These are phyloP conservation scores for Apiotrichum sp. DNA, from an alignment of 1,284 basidiomycete genomes.

Conservation along the genomic window DNA sequence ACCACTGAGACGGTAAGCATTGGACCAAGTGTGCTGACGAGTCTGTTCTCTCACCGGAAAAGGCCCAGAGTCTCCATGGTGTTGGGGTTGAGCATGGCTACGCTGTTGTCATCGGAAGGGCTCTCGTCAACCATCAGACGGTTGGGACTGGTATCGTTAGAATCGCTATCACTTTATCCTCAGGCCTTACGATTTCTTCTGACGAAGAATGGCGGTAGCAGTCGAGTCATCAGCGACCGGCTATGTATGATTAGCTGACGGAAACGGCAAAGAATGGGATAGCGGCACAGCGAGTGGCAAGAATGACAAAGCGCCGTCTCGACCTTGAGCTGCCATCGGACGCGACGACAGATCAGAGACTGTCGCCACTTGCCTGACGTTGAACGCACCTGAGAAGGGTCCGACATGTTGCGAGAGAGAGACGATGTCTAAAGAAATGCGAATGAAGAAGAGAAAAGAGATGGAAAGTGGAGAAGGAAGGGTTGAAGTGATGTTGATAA, in stretches of 20 bases:
- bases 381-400: slow-evolving; percentile 18
- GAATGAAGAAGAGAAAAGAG: neutral
- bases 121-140: slow-evolving; percentile 91
- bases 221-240: slow-evolving; percentile 46
- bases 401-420: slow-evolving; percentile 12
- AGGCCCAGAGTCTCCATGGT: slow-evolving; percentile 94
- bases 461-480: neutral
- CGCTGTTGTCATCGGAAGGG: slow-evolving; percentile 76
- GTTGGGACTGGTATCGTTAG: slow-evolving; percentile 62
- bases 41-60: slow-evolving; percentile 76
- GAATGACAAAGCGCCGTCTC: no score
- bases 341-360: slow-evolving; percentile 10
- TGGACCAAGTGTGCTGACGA: slow-evolving; percentile 59
- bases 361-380: no score
- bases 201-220: slow-evolving; percentile 88
- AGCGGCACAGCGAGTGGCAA: no score
- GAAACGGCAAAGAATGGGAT: slow-evolving; percentile 37
- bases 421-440: neutral
- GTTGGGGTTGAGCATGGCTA: slow-evolving; percentile 87
- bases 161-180: slow-evolving; percentile 52
- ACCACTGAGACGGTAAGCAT: slow-evolving; percentile 19
- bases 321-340: no score
- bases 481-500: neutral
- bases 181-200: slow-evolving; percentile 84
- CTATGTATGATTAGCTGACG: slow-evolving; percentile 48